Conservation (phyloP, 495 filamentous ascomycete genomes). For the Bacidia rubella region DNA sequence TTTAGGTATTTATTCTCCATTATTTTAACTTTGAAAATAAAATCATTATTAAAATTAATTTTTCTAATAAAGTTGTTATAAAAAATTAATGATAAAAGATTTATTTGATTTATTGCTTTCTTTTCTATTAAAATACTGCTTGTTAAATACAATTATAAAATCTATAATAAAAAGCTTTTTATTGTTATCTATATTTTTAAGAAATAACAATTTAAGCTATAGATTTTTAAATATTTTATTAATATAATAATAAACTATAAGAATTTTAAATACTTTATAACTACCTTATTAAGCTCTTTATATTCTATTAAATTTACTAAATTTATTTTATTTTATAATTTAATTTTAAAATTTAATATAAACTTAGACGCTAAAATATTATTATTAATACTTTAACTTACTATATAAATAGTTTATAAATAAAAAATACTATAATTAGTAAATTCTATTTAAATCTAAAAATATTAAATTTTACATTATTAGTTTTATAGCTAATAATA, state of each 20-base stretch:
- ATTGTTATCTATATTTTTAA: neutral
- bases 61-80: neutral
- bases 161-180: neutral
- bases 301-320: neutral
- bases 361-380: neutral
- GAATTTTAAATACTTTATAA: no score
- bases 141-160: neutral
- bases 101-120: constrained; percentile 1
- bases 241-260: no score
- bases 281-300: neutral
- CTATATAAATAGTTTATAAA: no score
- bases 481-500: no score
- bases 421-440: no score
- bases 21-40: no score
- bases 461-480: no score
- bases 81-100: neutral
- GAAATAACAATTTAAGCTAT: constrained; percentile 5
- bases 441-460: no score
- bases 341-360: neutral
- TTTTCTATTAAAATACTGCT: neutral
- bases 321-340: neutral
- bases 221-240: neutral
- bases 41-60: neutral
- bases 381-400: neutral
- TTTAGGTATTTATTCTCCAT: no score